Conservation (phyloP, 441 rosid genomes). For the Codiaeum variegatum region DNA sequence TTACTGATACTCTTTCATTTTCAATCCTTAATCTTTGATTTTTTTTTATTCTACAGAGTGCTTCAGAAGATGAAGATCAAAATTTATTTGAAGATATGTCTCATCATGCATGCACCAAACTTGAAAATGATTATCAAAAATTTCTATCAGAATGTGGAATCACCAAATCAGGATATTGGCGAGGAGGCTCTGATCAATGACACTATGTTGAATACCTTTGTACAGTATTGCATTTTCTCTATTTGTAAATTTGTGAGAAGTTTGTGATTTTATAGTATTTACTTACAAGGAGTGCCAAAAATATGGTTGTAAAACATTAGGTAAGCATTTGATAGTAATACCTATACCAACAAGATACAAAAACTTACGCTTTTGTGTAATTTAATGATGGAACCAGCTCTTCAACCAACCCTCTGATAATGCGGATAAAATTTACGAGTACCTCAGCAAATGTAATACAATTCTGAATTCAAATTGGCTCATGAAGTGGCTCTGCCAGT, state of each 20-base stretch:
- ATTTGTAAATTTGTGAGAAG: no score
- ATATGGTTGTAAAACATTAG: no score
- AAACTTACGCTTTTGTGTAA: no score
- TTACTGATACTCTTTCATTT: not conserved
- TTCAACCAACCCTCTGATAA: no score
- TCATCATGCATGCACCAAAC: conserved; percentile 22
- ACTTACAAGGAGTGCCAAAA: no score
- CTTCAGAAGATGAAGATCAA: conserved; percentile 25
- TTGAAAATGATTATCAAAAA: conserved; percentile 36
- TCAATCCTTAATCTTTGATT: not conserved
- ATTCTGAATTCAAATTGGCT: not conserved
- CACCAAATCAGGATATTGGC: conserved; percentile 35
- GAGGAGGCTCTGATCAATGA: conserved; percentile 29
- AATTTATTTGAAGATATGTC: conserved; percentile 24
- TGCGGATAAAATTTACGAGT: no score
- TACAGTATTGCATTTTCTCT: not conserved
- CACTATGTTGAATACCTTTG: not conserved
- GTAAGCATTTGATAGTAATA: no score
- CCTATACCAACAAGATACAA: no score
- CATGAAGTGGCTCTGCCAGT: not conserved
- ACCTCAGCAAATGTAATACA: not conserved
- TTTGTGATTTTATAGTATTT: no score
- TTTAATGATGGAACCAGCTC: no score
- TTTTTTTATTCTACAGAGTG: conserved; percentile 17
- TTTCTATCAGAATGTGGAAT: conserved; percentile 44